Percentiles rank a stretch among this genome's conserved stretches.
Evolutionary conservation across 495 filamentous ascomycete genomes (phyloP).

Genomic region (Tuber umbilicatum): DNA sequence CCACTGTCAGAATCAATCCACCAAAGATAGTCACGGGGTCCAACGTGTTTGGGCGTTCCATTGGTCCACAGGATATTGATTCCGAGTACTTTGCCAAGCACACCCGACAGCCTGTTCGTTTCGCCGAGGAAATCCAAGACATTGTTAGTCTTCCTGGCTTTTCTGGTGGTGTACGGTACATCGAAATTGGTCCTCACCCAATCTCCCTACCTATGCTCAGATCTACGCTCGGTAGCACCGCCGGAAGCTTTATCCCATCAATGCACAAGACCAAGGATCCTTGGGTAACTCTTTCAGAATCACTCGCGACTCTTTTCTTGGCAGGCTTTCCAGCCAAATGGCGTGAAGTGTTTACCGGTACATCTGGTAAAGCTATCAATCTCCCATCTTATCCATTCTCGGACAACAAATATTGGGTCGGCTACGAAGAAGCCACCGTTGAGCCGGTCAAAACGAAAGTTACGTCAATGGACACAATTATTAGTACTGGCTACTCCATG

Average conservation of each 20-base stretch:
- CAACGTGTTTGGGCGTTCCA: slow-evolving; percentile 48
- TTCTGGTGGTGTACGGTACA: slow-evolving; percentile 53
- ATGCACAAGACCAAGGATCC: slow-evolving; percentile 52
- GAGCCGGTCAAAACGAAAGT: slow-evolving; percentile 28
- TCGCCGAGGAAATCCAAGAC: slow-evolving; percentile 46
- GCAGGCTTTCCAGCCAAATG: slow-evolving; percentile 64
- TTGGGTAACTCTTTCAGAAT: slow-evolving; percentile 60
- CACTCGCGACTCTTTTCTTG: slow-evolving; percentile 56
- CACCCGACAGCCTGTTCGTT: slow-evolving; percentile 66
- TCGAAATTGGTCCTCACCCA: slow-evolving; percentile 67
- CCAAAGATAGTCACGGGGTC: slow-evolving; percentile 61
- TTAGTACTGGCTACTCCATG: slow-evolving; percentile 32
- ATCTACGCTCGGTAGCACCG: slow-evolving; percentile 54
- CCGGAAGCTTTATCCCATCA: slow-evolving; percentile 53
- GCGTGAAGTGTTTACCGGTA: slow-evolving; percentile 73
- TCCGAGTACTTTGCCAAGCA: slow-evolving; percentile 59
- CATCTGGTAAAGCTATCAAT: slow-evolving; percentile 55
- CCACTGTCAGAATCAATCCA: slow-evolving; percentile 53
- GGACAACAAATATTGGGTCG: slow-evolving; percentile 75
- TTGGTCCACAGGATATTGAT: slow-evolving; percentile 51
- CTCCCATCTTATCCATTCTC: slow-evolving; percentile 74
- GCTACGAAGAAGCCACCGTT: slow-evolving; percentile 53
- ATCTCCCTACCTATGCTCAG: slow-evolving; percentile 65
- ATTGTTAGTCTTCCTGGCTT: slow-evolving; percentile 41
- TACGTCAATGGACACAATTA: slow-evolving; percentile 40